These are phyloP conservation scores for Hyaloscypha bicolor DNA, from an alignment of 495 filamentous ascomycete genomes.

Conservation along the genomic window DNA sequence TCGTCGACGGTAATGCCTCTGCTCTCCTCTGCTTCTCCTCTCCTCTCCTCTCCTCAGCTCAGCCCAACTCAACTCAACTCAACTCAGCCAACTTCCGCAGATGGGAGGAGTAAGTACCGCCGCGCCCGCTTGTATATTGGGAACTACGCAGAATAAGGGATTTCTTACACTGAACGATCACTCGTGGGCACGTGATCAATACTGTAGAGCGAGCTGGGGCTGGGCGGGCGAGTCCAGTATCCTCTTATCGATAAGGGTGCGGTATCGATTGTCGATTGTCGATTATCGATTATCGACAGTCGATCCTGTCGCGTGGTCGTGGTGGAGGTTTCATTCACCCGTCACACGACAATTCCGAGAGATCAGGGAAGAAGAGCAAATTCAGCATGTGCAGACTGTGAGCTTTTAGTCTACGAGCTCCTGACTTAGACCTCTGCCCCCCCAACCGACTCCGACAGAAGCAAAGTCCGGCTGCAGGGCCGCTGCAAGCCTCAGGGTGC, in stretches of 20 bases:
- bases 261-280: not conserved
- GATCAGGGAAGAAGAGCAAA: not conserved
- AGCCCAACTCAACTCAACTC: no score
- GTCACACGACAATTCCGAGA: not conserved
- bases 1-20: not conserved
- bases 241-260: conserved; percentile 1
- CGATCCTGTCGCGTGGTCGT: not conserved
- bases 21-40: not conserved
- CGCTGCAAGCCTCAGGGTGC: not conserved
- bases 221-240: not conserved
- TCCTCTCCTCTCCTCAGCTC: no score
- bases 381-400: not conserved
- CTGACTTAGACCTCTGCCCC: not conserved
- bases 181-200: not conserved
- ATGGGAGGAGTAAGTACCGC: not conserved
- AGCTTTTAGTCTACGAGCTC: not conserved
- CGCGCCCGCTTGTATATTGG: not conserved
- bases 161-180: conserved; percentile 13
- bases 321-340: not conserved
- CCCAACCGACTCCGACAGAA: not conserved
- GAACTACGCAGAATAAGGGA: not conserved
- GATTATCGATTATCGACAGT: no score
- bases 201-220: not conserved
- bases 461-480: not conserved
- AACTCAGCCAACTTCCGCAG: not conserved